Base-by-base conservation (phyloP, 805 yeast genomes). In the Wickerhamomyces mucosus region DNA sequence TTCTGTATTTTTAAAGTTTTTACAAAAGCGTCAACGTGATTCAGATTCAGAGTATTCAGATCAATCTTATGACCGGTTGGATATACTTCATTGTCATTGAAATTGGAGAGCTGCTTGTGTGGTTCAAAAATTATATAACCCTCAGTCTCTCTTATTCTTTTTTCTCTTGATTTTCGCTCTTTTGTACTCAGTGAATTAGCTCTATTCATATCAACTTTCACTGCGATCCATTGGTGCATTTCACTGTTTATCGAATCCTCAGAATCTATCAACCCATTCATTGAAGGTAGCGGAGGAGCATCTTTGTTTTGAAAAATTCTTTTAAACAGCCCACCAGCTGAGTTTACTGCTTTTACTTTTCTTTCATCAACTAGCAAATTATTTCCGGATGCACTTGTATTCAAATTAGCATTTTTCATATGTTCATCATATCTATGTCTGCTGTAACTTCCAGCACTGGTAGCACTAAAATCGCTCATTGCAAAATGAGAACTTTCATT, bases 381-480 rank as follows among this genome's bases (percentile, higher is more conserved):
- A 26, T 48, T 51, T 12, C 51, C 51, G 2, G 47, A 43, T 10
- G 45, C 52, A 7, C 16, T 14, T 15, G 13, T 23, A 16, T 23
- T 23, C 26, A 23, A 14, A 15, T 23, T 8, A 34, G 49, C 49
- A 11, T 43, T 22, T 17, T 45, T 42, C 22, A 43, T 26, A 17
- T 35, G 26, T 34, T 56, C 58, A 21, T 75, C 76, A 48, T 61
- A 64, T 44, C 69, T 78, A 51, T 84, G 94, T 47, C 94, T 69
- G 28, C 77, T 75, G 36, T 75, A 75, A 19, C 94, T 81, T 0
- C 94, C 94, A 2, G 95, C 94, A 40, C 92, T 78, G 0, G 95
- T 81, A 5, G 95, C 95, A 58, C 92, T 80, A 39, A 81, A 68
- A 51, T 82, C 92, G 21, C 72, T 66, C 56, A 66, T 52, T 8